phyloP scores from a whole-genome alignment of 306 rosid species.

The Quercus suber region DNA sequence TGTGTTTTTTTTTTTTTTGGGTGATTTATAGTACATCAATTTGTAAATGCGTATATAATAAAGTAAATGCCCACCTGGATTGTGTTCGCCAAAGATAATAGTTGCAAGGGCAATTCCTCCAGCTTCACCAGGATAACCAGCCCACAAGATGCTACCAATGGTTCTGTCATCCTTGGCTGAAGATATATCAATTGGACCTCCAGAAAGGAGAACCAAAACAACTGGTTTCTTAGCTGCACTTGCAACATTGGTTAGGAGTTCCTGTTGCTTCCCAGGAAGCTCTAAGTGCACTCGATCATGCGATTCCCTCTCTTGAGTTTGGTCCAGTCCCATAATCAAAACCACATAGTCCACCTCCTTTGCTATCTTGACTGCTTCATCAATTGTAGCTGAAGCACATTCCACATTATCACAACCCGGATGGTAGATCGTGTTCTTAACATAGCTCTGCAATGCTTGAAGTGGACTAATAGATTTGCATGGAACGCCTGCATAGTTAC shows the following conservation, averaged over 20 bases:
- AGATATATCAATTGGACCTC: slow-evolving; percentile 88
- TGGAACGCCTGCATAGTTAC: slow-evolving; percentile 87
- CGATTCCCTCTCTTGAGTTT: slow-evolving; percentile 64
- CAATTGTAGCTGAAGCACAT: slow-evolving; percentile 50
- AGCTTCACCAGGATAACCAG: slow-evolving; percentile 89
- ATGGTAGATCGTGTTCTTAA: slow-evolving; percentile 41
- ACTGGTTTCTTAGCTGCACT: slow-evolving; percentile 64
- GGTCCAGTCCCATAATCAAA: slow-evolving; percentile 88
- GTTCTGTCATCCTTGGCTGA: slow-evolving; percentile 53
- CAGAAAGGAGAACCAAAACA: slow-evolving; percentile 69
- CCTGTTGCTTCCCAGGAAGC: slow-evolving; percentile 74
- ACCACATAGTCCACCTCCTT: slow-evolving; percentile 64
- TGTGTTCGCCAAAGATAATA: slow-evolving; percentile 86
- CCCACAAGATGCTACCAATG: slow-evolving; percentile 91
- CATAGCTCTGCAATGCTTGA: slow-evolving; percentile 54
- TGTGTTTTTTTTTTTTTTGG: too few species aligned
- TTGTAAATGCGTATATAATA: too few species aligned
- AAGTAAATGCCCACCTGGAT: slow-evolving; percentile 55
- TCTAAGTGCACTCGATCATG: slow-evolving; percentile 59
- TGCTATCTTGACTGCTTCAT: slow-evolving; percentile 55
- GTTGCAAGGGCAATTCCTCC: slow-evolving; percentile 84
- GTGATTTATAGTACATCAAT: too few species aligned
- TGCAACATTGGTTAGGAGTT: slow-evolving; percentile 63
- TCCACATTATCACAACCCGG: slow-evolving; percentile 63
- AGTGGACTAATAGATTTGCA: slow-evolving; percentile 60